These are phyloP conservation scores for Moringa oleifera DNA, from an alignment of 345 rosid species.

Conservation along the genomic window DNA sequence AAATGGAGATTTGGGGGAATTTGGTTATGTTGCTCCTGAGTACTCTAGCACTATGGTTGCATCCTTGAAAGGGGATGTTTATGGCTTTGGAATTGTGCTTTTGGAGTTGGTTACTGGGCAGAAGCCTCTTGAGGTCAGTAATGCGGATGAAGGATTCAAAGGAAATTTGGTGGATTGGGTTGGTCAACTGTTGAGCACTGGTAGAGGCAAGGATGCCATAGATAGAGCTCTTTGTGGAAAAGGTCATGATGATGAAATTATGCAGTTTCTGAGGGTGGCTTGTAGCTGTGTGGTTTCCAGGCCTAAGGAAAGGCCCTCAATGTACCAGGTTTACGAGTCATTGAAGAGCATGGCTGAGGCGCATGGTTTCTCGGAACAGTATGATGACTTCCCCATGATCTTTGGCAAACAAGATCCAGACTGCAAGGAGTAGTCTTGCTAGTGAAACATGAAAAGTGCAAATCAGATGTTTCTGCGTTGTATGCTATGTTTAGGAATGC, in stretches of 20 bases:
- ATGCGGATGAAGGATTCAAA: slow-evolving; percentile 42
- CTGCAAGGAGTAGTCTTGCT: slow-evolving; percentile 20
- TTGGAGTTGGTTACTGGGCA: slow-evolving; percentile 42
- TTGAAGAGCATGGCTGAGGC: slow-evolving; percentile 36
- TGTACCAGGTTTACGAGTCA: slow-evolving; percentile 38
- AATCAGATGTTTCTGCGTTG: slow-evolving; percentile 14
- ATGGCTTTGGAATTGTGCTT: slow-evolving; percentile 54
- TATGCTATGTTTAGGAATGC: slow-evolving; percentile 14
- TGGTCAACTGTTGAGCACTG: slow-evolving; percentile 20
- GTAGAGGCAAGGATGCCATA: slow-evolving; percentile 28
- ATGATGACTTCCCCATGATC: slow-evolving; percentile 36
- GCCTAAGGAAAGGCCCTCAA: slow-evolving; percentile 41
- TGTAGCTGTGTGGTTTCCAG: slow-evolving; percentile 38
- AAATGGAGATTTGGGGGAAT: slow-evolving; percentile 39
- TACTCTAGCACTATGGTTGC: slow-evolving; percentile 44
- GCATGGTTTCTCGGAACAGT: slow-evolving; percentile 27
- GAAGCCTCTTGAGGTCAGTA: slow-evolving; percentile 31
- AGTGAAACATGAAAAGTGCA: not conserved
- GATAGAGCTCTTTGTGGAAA: slow-evolving; percentile 31
- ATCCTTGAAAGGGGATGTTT: slow-evolving; percentile 52
- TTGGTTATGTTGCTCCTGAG: slow-evolving; percentile 46
- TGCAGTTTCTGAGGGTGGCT: slow-evolving; percentile 31
- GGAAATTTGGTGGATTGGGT: slow-evolving; percentile 65
- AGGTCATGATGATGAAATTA: slow-evolving; percentile 34
- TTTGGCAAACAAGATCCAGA: slow-evolving; percentile 29